Evolutionary conservation across 2,329 filamentous ascomycete genomes (phyloP).

Genomic region (Calonectria pseudoturangicola): DNA sequence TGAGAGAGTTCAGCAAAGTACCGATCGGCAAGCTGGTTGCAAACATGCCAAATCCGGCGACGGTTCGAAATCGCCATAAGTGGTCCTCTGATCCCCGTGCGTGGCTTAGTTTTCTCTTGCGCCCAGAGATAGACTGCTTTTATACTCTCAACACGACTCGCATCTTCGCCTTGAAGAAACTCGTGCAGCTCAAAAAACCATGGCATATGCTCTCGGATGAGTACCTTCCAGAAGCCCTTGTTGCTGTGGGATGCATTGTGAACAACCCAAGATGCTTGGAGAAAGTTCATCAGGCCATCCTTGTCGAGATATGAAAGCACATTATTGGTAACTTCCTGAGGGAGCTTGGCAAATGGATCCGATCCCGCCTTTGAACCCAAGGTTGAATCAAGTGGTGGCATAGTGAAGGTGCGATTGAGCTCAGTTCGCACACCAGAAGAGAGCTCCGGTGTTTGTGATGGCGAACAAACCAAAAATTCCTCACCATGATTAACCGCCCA

Average conservation of each 20-base stretch:
- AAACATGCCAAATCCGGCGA: conserved; percentile 24
- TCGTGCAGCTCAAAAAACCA: conserved; percentile 30
- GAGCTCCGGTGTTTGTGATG: background rate
- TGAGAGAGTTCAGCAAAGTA: background rate
- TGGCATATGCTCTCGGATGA: conserved; percentile 2
- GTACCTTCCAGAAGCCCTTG: conserved; percentile 18
- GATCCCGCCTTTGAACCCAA: background rate
- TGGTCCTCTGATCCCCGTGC: background rate
- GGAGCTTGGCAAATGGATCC: conserved; percentile 12
- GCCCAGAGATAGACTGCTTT: conserved; percentile 26
- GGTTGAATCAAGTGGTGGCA: background rate
- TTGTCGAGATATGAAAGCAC: background rate
- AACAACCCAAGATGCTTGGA: conserved; percentile 19
- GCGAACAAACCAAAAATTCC: conserved; percentile 15
- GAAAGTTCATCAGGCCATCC: background rate
- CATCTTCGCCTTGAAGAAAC: background rate
- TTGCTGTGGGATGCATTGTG: background rate
- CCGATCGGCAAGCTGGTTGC: conserved; percentile 1
- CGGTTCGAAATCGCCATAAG: conserved; percentile 25
- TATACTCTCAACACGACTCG: background rate
- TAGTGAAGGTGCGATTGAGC: background rate
- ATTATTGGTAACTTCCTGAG: background rate
- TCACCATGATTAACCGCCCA: conserved; percentile 3
- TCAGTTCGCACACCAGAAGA: background rate
- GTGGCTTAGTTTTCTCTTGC: conserved; percentile 4